These are phyloP conservation scores for Teunomyces barrocoloradensis DNA, from an alignment of 805 yeast genomes.

Conservation along the genomic window DNA sequence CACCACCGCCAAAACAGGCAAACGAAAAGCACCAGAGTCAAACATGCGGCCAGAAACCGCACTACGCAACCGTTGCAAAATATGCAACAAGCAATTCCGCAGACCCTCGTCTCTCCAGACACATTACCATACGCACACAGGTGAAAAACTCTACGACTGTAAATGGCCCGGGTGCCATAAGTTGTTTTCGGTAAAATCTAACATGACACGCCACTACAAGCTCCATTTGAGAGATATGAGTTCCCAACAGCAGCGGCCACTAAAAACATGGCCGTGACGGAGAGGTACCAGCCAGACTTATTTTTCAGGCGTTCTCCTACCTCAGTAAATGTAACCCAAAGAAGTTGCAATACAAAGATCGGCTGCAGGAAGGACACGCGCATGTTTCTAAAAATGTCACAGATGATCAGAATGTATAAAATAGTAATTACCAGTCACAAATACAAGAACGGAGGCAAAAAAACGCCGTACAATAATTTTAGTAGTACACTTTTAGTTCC, in stretches of 20 bases:
- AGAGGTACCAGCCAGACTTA: background rate
- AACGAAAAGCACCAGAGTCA: slow-evolving; percentile 14
- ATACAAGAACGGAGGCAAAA: background rate
- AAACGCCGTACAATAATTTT: background rate
- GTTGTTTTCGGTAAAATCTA: slow-evolving; percentile 71
- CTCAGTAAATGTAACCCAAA: no score
- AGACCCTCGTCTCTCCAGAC: slow-evolving; percentile 81
- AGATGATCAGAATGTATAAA: background rate
- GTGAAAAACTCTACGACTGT: slow-evolving; percentile 35
- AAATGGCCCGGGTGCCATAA: slow-evolving; percentile 64
- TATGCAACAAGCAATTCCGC: slow-evolving; percentile 75
- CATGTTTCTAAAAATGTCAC: background rate
- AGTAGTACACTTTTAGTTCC: no score
- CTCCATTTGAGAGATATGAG: slow-evolving; percentile 47
- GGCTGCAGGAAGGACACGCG: background rate
- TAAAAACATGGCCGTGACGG: background rate
- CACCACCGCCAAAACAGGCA: background rate
- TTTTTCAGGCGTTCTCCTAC: background rate
- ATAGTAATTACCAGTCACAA: background rate
- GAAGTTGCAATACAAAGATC: no score
- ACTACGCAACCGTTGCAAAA: slow-evolving; percentile 45
- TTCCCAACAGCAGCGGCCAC: background rate
- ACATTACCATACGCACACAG: slow-evolving; percentile 69
- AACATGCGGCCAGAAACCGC: slow-evolving; percentile 46
- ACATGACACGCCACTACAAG: slow-evolving; percentile 75